Conservation (phyloP, 163 green algal genomes). For the Coccomyxa subellipsoidea region DNA sequence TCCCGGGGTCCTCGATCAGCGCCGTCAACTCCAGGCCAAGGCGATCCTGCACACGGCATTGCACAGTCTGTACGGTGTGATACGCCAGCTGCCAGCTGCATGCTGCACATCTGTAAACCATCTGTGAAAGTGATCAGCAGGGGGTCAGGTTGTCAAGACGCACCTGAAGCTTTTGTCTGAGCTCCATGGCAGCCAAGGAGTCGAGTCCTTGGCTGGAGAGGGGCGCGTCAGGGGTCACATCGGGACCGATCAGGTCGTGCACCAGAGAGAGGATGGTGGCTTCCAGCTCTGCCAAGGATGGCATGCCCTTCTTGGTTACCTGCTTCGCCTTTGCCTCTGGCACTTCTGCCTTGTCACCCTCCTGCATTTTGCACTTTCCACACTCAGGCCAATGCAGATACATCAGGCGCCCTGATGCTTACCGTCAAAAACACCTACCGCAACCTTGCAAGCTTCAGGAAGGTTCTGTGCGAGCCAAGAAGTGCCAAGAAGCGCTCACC, state of each 20-base stretch:
- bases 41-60: slow-evolving; percentile 17
- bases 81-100: not conserved
- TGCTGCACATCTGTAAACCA: not conserved
- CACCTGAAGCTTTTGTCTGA: slow-evolving; percentile 37
- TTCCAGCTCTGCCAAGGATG: slow-evolving; percentile 4
- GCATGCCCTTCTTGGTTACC: not conserved
- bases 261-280: slow-evolving; percentile 14
- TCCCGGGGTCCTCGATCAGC: slow-evolving; percentile 31
- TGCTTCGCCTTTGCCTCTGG: not conserved
- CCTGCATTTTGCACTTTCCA: not conserved
- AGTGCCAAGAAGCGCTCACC: too few relatives aligned
- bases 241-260: slow-evolving; percentile 1
- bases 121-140: not conserved
- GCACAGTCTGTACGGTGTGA: not conserved
- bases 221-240: slow-evolving; percentile 13
- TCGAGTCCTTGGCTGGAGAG: slow-evolving; percentile 42
- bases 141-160: not conserved
- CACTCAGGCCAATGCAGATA: too few relatives aligned
- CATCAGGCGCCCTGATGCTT: too few relatives aligned
- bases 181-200: slow-evolving; percentile 44
- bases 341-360: not conserved
- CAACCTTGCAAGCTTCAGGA: too few relatives aligned
- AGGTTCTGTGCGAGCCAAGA: too few relatives aligned
- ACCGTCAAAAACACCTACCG: too few relatives aligned
- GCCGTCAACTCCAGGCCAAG: slow-evolving; percentile 17